Base-by-base conservation (phyloP, 2,329 filamentous ascomycete genomes). In the Aspergillus sp. region DNA sequence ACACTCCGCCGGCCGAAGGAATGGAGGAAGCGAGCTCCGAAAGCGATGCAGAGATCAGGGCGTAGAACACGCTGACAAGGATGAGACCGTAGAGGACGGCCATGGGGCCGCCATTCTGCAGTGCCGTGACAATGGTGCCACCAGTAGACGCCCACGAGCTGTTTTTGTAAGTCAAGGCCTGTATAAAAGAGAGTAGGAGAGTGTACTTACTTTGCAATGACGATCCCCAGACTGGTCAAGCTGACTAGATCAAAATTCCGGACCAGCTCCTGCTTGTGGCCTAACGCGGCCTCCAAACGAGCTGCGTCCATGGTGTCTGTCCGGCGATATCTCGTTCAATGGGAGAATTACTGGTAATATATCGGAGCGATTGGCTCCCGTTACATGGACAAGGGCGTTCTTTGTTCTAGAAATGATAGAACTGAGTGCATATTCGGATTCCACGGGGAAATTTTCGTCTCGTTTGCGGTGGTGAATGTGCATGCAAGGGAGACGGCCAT, bases 101-200 rank as follows among this genome's bases (percentile, higher is more conserved):
- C 5, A 83, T 81, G 0, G 82, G 80, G 0, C 83, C 83, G 38
- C 83, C 82, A 68, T 85, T 84, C 61, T 77, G 77, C 45, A 84
- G 77, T 23, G 80, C 78, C 25, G 81, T 72, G 11, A 78, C 72
- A 32, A 71, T 71, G 0, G 81, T 83, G 2, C 82, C 82, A 16
- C 81, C 83, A n/a, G 83, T 69, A 4, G 81, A 78, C 29, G 81
- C 76, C 83, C 83, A 86, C 3, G 82, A 81, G 56, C 83, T 85
- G 60, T 81, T 17, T 21, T n/a, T 40, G 29, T 34, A 23, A 16
- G n/a, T 19, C 4, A 5, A 42, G 7, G 19, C 19, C 14, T 19
- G 17, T 16, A 17, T 17, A 5, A 20, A 19, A 23, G 25, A 7
- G 25, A 10, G 25, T 29, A 29, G 4, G 25, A n/a, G n/a, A n/a